These are phyloP conservation scores for Conticribra guillardii DNA, from an alignment of 108 stramenopile genomes.

Conservation along the genomic window DNA sequence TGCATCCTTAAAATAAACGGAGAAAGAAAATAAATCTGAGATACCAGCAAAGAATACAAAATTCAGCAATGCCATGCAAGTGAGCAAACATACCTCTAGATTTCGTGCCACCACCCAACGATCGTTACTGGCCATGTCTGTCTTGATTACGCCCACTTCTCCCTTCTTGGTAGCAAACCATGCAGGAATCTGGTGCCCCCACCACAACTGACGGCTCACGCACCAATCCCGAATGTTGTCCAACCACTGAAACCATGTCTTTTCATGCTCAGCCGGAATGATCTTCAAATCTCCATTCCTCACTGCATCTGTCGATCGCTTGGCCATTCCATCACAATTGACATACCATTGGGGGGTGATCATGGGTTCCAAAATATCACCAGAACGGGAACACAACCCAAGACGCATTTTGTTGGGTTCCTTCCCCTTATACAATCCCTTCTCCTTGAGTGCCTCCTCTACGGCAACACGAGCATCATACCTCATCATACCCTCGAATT, in stretches of 20 bases:
- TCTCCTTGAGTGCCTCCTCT: slow-evolving; percentile 93
- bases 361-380: slow-evolving; percentile 99
- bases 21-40: not conserved
- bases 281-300: slow-evolving; percentile 95
- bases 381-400: slow-evolving; percentile 95
- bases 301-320: slow-evolving; percentile 92
- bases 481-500: slow-evolving; percentile 96
- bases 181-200: slow-evolving; percentile 99
- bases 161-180: slow-evolving; percentile 93
- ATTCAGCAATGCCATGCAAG: not conserved
- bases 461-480: slow-evolving; percentile 98
- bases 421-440: slow-evolving; percentile 94
- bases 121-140: slow-evolving; percentile 87
- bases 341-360: slow-evolving; percentile 99
- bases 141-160: slow-evolving; percentile 66
- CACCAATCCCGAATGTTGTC: slow-evolving; percentile 99
- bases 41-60: not conserved
- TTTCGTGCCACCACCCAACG: slow-evolving; percentile 96
- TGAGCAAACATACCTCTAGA: slow-evolving; percentile 66
- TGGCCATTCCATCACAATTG: slow-evolving; percentile 96
- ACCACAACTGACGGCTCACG: slow-evolving; percentile 98
- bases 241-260: slow-evolving; percentile 97
- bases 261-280: slow-evolving; percentile 92
- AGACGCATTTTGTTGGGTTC: slow-evolving; percentile 97
- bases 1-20: slow-evolving; percentile 65